Evolutionary conservation across 2,329 filamentous ascomycete species (phyloP), one percentile per base, ranked within the genome.

Genomic region (Fusarium compactum): DNA sequence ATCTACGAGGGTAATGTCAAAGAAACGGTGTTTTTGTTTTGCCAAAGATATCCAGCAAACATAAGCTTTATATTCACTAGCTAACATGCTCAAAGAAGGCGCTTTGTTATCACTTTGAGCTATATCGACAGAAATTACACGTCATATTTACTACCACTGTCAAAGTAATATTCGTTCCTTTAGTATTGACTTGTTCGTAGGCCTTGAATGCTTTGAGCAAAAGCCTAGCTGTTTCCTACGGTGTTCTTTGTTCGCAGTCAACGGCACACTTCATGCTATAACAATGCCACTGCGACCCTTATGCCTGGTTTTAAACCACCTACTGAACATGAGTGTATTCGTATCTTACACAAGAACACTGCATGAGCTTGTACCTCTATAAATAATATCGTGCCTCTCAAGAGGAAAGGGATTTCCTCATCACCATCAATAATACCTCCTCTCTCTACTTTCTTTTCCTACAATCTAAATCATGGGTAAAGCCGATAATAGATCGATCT

Each of bases 401-500:
- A n/a, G 38, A 14, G 6, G 16, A 32, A 8, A 6, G 29, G 1
- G 8, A 18, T 10, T 5, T 20, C 7, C 32, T 29, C 14, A 30
- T 11, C 10, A 27, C 6, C 11, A 12, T 15, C 24, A 20, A 11
- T 20, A 45, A 45, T 16, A 20, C 27, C n/a, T 38, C n/a, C 18
- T 58, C 27, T 51, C 11, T n/a, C 15, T 16, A 16, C 14, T 14
- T 25, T 15, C 16, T 38, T n/a, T 24, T n/a, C 14, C n/a, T n/a
- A 15, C 14, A 38, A 20, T 10, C 10, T 14, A 52, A 54, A 41
- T 3, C 20, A 68, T 68, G 67, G 44, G 44, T 24, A 46, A 27
- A 5, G 22, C 20, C 15, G 48, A 41, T 8, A 38, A 15, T 15
- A 41, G 12, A 20, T 22, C 24, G 5, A 32, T 12, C 20, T 24